Evolutionary conservation across 2,329 filamentous ascomycete species (phyloP), one percentile per base, ranked within the genome.

Genomic region (Hymenoscyphus linearis): DNA sequence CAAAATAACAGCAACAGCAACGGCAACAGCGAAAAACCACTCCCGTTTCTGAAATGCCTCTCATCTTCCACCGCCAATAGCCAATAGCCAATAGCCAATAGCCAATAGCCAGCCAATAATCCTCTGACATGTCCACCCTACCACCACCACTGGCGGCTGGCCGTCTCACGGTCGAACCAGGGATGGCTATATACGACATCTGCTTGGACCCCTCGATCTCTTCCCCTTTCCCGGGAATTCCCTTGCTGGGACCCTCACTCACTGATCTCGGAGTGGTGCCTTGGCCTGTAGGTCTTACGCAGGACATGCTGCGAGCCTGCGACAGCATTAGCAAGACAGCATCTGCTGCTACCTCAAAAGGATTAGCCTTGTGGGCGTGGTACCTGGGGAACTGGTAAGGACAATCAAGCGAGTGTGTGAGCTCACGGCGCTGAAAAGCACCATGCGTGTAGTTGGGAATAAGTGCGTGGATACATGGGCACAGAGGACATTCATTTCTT

Each of bases 101-200:
- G n/a, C n/a, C n/a, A n/a, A n/a, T n/a, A n/a, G n/a, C n/a, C n/a
- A n/a, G n/a, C n/a, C n/a, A n/a, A n/a, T n/a, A n/a, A n/a, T n/a
- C n/a, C n/a, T n/a, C n/a, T n/a, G n/a, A n/a, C 22, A 18, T 47
- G 18, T 0, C 40, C 18, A 47, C n/a, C 40, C 7, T 25, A 22
- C 18, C 18, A n/a, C n/a, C n/a, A n/a, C n/a, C n/a, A n/a, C n/a
- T n/a, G n/a, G n/a, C n/a, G n/a, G 9, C n/a, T 47, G 9, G 40
- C 40, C 40, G 40, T 47, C 53, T 27, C 36, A 36, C n/a, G 16
- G 40, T 47, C 53, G 53, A 55, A 55, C 35, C 53, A 55, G 34
- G 18, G 10, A 12, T 1, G 5, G 5, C n/a, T n/a, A n/a, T n/a
- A n/a, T n/a, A n/a, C 31, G 9, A 22, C 37, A 6, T 36, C 35